Percentiles rank a stretch among this genome's conserved stretches.
Conservation (phyloP, 345 rosid genomes). For the Angophora floribunda region DNA sequence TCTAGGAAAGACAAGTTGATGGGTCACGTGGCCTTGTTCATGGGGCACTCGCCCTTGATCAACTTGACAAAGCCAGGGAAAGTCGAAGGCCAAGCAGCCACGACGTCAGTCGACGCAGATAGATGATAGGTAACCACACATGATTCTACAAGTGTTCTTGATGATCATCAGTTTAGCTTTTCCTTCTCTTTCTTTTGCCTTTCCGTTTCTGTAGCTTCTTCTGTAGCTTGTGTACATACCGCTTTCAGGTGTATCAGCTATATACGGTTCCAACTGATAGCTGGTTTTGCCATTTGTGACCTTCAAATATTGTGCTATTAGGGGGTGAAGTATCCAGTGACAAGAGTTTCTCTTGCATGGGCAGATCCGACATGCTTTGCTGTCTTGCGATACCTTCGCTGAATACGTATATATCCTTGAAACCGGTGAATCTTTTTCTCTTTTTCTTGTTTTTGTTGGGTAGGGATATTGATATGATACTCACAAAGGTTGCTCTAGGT, state of each 20-base stretch:
- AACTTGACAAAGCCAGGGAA: conserved; percentile 1
- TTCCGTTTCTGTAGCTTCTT: background rate
- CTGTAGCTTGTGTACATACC: background rate
- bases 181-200: background rate
- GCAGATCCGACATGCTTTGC: background rate
- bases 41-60: conserved; percentile 49
- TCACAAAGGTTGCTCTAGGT: background rate
- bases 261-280: background rate
- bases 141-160: background rate
- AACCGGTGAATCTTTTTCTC: background rate
- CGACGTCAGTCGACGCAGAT: background rate
- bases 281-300: background rate
- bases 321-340: background rate
- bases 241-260: background rate
- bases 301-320: background rate
- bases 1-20: conserved; percentile 83
- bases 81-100: background rate
- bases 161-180: background rate
- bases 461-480: background rate
- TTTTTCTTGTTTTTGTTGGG: background rate
- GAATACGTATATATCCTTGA: background rate
- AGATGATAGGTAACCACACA: background rate
- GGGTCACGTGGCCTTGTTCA: conserved; percentile 72
- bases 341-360: background rate
- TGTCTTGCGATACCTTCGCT: background rate